Evolutionary conservation across 305 asterid species (phyloP), one percentile per base, ranked within the genome.

Genomic region (Fraxinus baroniana): DNA sequence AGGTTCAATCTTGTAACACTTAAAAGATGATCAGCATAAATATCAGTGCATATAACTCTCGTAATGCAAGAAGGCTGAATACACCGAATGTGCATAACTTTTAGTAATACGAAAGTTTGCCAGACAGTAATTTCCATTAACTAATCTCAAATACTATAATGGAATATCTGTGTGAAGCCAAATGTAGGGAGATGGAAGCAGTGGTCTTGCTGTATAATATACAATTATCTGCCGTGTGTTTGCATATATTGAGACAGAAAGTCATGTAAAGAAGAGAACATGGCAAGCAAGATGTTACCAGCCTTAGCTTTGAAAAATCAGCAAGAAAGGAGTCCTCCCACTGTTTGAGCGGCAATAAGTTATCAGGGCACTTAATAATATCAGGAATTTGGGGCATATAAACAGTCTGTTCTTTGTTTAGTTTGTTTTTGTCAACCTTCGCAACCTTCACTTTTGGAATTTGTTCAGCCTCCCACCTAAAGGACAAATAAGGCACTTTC

Each of bases 311-410:
- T 7, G 97, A 87, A 85, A 96, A 96, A 82, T 96, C 92, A 74
- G 90, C 89, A 89, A 96, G 94, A 84, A 96, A 96, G 74, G 93
- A 89, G 74, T 96, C 93, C 86, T 96, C 99, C 99, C 99, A 96
- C 85, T 90, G 89, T 88, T 92, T 89, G 86, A 88, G 94, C 5
- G 99, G 98, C 90, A 92, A 79, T 72, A 96, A 87, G 64, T 92
- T 89, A 83, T 89, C 90, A 0, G 91, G 92, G 87, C 98, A 94
- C 89, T 88, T 88, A 62, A 84, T 84, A 76, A 96, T 92, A 81
- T 89, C 98, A 60, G 98, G 98, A 89, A 96, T 92, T 87, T 90
- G 94, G 83, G 98, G 98, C 98, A 96, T 96, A 76, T 94, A 96
- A 68, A 82, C 44, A 64, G 90, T 94, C 90, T 91, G 99, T 74